Evolutionary conservation across 192 early-diverging fungal genomes (phyloP).

Genomic region (Backusella tuberculispora): DNA sequence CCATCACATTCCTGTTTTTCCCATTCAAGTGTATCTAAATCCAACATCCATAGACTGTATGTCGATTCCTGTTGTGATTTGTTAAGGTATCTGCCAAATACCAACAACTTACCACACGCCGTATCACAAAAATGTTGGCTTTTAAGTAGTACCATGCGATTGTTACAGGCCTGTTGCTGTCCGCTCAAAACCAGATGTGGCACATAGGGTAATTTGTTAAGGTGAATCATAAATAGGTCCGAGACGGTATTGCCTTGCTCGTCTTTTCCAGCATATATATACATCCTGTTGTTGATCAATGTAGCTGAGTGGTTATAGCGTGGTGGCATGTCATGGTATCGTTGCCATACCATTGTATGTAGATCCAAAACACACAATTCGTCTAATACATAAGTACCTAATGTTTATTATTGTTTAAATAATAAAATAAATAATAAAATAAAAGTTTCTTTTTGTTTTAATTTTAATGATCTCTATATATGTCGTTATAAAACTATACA

Average conservation of each 20-base stretch:
- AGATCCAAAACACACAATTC: conserved; percentile 63
- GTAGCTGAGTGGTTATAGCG: conserved; percentile 61
- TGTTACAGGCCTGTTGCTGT: conserved; percentile 32
- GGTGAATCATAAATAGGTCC: conserved; percentile 59
- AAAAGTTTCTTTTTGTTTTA: not conserved
- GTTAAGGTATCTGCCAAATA: conserved; percentile 55
- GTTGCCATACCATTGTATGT: conserved; percentile 58
- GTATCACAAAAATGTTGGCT: conserved; percentile 67
- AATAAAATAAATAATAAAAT: not conserved
- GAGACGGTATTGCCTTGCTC: conserved; percentile 52
- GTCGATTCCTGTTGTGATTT: conserved; percentile 33
- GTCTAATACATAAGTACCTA: conserved; percentile 56
- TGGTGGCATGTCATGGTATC: conserved; percentile 48
- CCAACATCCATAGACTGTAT: conserved; percentile 62
- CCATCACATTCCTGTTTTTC: conserved; percentile 52
- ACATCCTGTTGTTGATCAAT: conserved; percentile 56
- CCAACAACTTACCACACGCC: conserved; percentile 54
- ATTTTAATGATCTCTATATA: conserved; percentile 2
- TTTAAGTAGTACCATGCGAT: conserved; percentile 52
- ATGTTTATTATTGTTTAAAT: not conserved
- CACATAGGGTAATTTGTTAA: conserved; percentile 43
- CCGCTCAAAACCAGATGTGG: conserved; percentile 40
- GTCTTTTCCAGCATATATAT: conserved; percentile 64
- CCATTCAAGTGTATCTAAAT: conserved; percentile 62
- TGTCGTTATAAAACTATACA: not conserved